Base-by-base conservation (phyloP, 805 yeast genomes). In the Lachancea sp. region DNA sequence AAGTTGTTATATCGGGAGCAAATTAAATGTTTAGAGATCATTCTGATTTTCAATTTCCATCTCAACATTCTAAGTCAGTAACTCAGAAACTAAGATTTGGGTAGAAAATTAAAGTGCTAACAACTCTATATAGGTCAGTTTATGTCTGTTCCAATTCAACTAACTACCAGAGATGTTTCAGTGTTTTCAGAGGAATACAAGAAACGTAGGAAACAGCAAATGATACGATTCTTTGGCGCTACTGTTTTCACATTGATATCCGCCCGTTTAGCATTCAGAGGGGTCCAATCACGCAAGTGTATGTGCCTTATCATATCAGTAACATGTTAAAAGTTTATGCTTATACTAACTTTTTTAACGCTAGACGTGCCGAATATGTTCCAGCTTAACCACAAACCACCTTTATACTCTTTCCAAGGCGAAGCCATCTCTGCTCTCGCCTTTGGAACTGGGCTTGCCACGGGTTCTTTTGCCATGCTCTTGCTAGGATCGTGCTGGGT, bases 371-470 rank as follows among this genome's bases (percentile, higher is more conserved):
- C 96, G 6, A 72, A 72, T 31, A 69, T 79, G 52, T 89, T 84
- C 62, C 88, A 85, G 52, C 86, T 89, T 9, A 88, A 88, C 61
- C 90, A 87, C 53, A 73, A 77, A 42, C 94, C 94, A 2, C 96
- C 96, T 4, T 70, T 78, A n/a, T 83, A 80, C 54, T 80, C 83
- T 22, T 79, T 84, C 56, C 78, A 84, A 46, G 75, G 77, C 40
- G 96, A 88, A 58, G 96, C 96, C 2, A 75, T 86, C 24, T 77
- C 79, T 29, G 96, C 96, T 0, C 86, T 89, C 2, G 77, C 81
- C 0, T 80, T 84, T 29, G 94, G 96, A 2, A 76, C 95, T 0
- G 63, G 83, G 34, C 64, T 89, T 13, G 84, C 96, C 2, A 71
- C 79, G 0, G 73, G 87, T 1, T 75, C 86, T 0, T 73, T 82